These are phyloP conservation scores for Cyclotella choctawhatcheeana DNA, from an alignment of 108 stramenopile species.

Conservation along the genomic window DNA sequence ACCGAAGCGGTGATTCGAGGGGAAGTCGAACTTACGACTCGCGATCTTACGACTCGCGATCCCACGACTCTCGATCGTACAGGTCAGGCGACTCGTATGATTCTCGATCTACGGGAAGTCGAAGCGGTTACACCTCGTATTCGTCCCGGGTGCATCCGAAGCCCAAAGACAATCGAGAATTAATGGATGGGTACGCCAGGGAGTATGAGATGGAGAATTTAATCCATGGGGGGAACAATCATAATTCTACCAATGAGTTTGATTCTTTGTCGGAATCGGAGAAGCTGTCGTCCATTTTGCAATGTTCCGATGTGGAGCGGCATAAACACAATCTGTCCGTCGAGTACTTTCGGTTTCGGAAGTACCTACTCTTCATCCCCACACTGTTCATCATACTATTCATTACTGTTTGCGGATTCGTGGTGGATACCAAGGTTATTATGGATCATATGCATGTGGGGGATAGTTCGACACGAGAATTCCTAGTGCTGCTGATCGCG, in stretches of 20 bases:
- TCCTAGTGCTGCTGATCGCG: conserved; percentile 20
- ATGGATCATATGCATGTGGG: conserved; percentile 13
- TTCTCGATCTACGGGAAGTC: not conserved
- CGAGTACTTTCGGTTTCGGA: conserved; percentile 33
- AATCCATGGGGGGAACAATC: not conserved
- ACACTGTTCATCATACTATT: conserved; percentile 13
- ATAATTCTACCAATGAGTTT: conserved; percentile 13
- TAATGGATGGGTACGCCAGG: too few relatives aligned
- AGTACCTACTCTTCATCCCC: conserved; percentile 25
- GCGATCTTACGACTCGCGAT: not conserved
- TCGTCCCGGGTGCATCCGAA: conserved; percentile 1
- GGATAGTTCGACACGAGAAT: conserved; percentile 21
- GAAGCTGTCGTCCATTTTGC: conserved; percentile 31
- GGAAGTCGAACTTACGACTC: not conserved
- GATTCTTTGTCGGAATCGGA: conserved; percentile 33
- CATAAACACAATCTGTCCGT: conserved; percentile 31
- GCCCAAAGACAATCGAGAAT: not conserved
- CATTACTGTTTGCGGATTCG: conserved; percentile 25
- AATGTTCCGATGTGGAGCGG: conserved; percentile 25
- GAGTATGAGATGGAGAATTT: not conserved
- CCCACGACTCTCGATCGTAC: not conserved
- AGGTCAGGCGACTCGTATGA: not conserved
- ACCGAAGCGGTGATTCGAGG: not conserved
- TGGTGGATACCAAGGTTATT: conserved; percentile 19
- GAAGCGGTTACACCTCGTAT: not conserved